A percentile compares a stretch with the other conserved stretches of the same genome.
phyloP scores from a whole-genome alignment of 2,329 filamentous ascomycete genomes.

The Aspergillus arachidicola region DNA sequence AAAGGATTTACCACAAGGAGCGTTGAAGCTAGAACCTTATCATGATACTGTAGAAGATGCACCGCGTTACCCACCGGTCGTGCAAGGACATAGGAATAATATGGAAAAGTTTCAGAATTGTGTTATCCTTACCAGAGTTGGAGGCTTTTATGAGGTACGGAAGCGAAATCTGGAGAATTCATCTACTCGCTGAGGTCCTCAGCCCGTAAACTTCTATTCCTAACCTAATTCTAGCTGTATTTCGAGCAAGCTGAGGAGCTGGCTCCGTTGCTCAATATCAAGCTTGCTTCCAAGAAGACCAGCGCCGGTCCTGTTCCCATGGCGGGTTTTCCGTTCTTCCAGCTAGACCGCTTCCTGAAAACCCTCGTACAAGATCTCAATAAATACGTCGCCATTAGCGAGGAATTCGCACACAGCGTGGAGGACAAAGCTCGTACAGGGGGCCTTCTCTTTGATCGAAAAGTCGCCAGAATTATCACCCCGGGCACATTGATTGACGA shows the following conservation, averaged over 20 bases:
- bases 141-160: slow-evolving; percentile 84
- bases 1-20: slow-evolving; percentile 60
- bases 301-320: slow-evolving; percentile 79
- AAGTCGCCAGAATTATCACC: slow-evolving; percentile 84
- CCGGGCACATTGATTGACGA: slow-evolving; percentile 96
- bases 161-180: neutral
- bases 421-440: slow-evolving; percentile 72
- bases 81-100: slow-evolving; percentile 83
- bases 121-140: slow-evolving; percentile 86
- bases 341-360: slow-evolving; percentile 91
- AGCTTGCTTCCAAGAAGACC: slow-evolving; percentile 80
- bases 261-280: slow-evolving; percentile 82
- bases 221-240: slow-evolving; percentile 63
- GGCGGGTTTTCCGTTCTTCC: slow-evolving; percentile 92
- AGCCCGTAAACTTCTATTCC: slow-evolving; percentile 1
- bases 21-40: slow-evolving; percentile 48
- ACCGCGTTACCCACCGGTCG: slow-evolving; percentile 78
- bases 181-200: neutral
- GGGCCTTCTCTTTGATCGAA: slow-evolving; percentile 80
- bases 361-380: slow-evolving; percentile 87
- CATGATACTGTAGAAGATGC: slow-evolving; percentile 49
- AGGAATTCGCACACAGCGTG: slow-evolving; percentile 80
- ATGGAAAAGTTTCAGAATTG: slow-evolving; percentile 91
- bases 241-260: slow-evolving; percentile 93
- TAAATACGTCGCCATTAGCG: slow-evolving; percentile 89